These are phyloP conservation scores for Telfairia occidentalis DNA, from an alignment of 331 rosid species.

Conservation along the genomic window DNA sequence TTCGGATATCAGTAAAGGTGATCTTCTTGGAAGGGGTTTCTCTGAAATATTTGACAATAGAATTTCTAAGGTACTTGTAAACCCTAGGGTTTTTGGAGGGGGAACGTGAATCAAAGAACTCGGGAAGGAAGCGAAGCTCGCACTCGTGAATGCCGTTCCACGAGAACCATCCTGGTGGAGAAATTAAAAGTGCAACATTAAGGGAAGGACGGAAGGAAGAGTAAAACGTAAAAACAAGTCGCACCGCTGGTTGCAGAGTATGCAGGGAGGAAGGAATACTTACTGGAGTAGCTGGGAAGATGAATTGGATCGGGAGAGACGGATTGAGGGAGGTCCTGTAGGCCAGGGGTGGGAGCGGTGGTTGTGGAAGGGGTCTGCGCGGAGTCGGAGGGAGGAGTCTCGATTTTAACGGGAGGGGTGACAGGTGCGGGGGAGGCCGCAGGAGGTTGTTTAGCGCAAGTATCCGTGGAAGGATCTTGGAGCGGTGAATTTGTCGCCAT, in stretches of 20 bases:
- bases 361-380: neutral
- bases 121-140: slow-evolving; percentile 71
- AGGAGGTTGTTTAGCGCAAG: slow-evolving; percentile 10
- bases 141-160: slow-evolving; percentile 50
- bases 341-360: slow-evolving; percentile 2
- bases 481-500: slow-evolving; percentile 26
- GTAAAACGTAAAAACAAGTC: neutral
- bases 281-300: slow-evolving; percentile 68
- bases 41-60: slow-evolving; percentile 54
- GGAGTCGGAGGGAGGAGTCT: slow-evolving; percentile 19
- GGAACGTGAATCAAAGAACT: slow-evolving; percentile 50
- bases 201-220: too few species aligned
- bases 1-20: slow-evolving; percentile 79
- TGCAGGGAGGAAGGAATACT: neutral
- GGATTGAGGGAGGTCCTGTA: slow-evolving; percentile 10
- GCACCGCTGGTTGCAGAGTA: neutral
- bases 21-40: slow-evolving; percentile 52
- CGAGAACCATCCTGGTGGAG: slow-evolving; percentile 54
- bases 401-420: slow-evolving; percentile 21
- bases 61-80: slow-evolving; percentile 73
- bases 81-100: slow-evolving; percentile 56
- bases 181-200: neutral
- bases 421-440: neutral
- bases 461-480: slow-evolving; percentile 15
- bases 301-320: slow-evolving; percentile 25